Evolutionary conservation across 768 basidiomycete genomes (phyloP).

Genomic region (Tremella fuciformis): DNA sequence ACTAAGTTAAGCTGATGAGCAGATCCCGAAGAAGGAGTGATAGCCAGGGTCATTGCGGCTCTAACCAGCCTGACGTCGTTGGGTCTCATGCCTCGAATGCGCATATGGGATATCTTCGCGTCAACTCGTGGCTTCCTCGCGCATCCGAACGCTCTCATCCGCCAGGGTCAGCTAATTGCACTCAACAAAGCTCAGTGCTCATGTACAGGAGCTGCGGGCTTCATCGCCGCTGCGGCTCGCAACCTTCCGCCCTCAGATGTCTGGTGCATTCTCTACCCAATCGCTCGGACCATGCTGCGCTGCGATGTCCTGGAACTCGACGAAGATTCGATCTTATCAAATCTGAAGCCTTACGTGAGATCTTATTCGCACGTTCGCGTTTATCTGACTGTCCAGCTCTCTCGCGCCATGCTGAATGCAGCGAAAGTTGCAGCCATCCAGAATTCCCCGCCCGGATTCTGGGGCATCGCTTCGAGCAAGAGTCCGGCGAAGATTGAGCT

Average conservation of each 20-base stretch:
- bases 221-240: constrained; percentile 79
- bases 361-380: background rate
- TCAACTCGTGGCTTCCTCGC: constrained; percentile 79
- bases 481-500: constrained; percentile 15
- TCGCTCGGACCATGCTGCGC: constrained; percentile 76
- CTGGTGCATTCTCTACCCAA: constrained; percentile 96
- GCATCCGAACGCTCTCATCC: constrained; percentile 93
- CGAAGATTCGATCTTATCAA: constrained; percentile 69
- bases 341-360: constrained; percentile 75
- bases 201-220: constrained; percentile 70
- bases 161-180: constrained; percentile 62
- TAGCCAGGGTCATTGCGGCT: constrained; percentile 81
- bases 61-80: constrained; percentile 85
- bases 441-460: constrained; percentile 73
- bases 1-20: constrained; percentile 9
- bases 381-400: constrained; percentile 53
- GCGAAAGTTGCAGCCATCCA: constrained; percentile 86
- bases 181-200: background rate
- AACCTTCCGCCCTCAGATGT: constrained; percentile 82
- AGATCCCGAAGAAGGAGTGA: constrained; percentile 95
- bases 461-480: constrained; percentile 59
- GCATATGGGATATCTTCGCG: constrained; percentile 95
- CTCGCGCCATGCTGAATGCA: constrained; percentile 76
- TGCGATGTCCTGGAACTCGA: constrained; percentile 75
- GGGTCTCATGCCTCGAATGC: constrained; percentile 71